A percentile compares a stretch with the other conserved stretches of the same genome.
These are phyloP conservation scores for Biscutella laevigata DNA, from an alignment of 441 rosid species.

Conservation along the genomic window DNA sequence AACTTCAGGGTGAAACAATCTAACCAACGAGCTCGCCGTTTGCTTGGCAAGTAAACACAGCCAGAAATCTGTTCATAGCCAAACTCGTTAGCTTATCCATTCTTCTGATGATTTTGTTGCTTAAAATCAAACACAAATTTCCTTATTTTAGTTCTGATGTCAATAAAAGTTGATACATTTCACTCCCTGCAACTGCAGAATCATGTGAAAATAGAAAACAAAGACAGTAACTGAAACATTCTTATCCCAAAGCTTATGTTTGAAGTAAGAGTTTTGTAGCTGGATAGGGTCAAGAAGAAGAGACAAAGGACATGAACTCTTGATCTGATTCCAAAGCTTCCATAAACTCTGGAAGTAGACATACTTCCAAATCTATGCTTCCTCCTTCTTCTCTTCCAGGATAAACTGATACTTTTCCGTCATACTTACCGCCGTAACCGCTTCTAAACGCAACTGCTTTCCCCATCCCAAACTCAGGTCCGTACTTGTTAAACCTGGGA, in stretches of 20 bases:
- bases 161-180: conserved; percentile 1
- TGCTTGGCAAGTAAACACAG: conserved; percentile 58
- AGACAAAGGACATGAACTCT: conserved; percentile 45
- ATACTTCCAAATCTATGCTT: conserved; percentile 62
- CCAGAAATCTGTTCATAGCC: conserved; percentile 2
- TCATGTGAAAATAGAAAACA: not conserved
- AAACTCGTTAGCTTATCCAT: conserved; percentile 13
- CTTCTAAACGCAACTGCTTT: conserved; percentile 57
- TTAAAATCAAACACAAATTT: conserved; percentile 2
- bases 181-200: not conserved
- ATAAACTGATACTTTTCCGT: conserved; percentile 54
- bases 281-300: conserved; percentile 8
- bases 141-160: not conserved
- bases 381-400: conserved; percentile 64
- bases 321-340: conserved; percentile 48
- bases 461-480: conserved; percentile 61
- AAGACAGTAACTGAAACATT: not conserved
- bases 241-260: not conserved
- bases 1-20: conserved; percentile 58
- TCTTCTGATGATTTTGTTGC: conserved; percentile 6
- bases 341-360: conserved; percentile 49
- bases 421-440: conserved; percentile 51
- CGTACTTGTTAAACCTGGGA: conserved; percentile 66
- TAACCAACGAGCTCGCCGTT: conserved; percentile 48
- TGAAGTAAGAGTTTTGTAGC: not conserved